Evolutionary conservation across 2,329 filamentous ascomycete species (phyloP), one percentile per base, ranked within the genome.

Genomic region (Fusarium sp.): DNA sequence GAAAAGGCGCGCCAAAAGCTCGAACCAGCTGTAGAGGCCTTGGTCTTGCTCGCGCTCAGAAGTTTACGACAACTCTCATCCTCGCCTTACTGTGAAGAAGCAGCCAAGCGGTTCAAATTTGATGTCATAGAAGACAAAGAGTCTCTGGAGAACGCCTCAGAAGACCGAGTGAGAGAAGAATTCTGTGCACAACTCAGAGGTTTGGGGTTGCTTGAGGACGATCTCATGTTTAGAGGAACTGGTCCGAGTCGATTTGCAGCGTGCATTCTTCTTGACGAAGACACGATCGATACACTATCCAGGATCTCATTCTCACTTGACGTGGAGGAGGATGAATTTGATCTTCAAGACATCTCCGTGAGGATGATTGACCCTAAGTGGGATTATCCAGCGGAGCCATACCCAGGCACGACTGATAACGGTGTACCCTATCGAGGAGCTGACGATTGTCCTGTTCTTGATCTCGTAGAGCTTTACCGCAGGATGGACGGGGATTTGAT

Each of bases 141-240:
- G 19, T 57, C 57, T 22, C 44, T 67, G 10, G 46, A 67, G 11
- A 52, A 34, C 19, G 65, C 63, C 15, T 67, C 65, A 13, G 65
- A 67, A 33, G 65, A 67, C n/a, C 49, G 63, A 26, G 57, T 67
- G 22, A 63, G 63, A 9, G 63, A 67, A 39, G 63, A 67, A 42
- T 67, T 67, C 17, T 44, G 57, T 36, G 65, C 65, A 24, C 62
- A 67, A 26, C 36, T 65, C 24, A 59, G 53, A 47, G 43, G 45
- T 10, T 36, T 42, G 15, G 61, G 62, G 7, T 33, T 65, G 14
- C 19, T 58, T 31, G 61, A 61, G 26, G 54, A 54, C 5, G 61
- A 65, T 14, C 24, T 65, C 47, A 65, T 65, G 47, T 54, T 40
- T 13, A 59, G 62, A 40, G 62, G 54, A 24, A 54, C 33, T 21